Conservation (phyloP, 179 eudicot genomes). For the Vitellaria paradoxa region DNA sequence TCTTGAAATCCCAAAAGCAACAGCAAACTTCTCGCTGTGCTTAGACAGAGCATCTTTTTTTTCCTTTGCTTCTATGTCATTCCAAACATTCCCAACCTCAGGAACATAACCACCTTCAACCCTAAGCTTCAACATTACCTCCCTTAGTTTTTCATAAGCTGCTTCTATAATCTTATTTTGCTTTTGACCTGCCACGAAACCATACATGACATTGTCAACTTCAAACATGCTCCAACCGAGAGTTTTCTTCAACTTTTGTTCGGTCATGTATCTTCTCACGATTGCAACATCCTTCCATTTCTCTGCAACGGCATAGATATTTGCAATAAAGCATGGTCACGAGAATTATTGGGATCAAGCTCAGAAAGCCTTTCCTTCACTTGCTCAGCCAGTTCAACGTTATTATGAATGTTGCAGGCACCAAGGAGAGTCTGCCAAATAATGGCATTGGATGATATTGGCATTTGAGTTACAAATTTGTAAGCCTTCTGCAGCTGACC, state of each 20-base stretch:
- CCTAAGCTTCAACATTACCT: constrained; percentile 32
- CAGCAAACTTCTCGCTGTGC: constrained; percentile 65
- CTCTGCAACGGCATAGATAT: constrained; percentile 54
- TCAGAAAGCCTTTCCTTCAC: constrained; percentile 45
- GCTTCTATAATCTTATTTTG: constrained; percentile 32
- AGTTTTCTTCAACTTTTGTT: constrained; percentile 37
- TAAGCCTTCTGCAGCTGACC: constrained; percentile 57
- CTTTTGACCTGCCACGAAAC: constrained; percentile 52
- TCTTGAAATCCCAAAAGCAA: constrained; percentile 53
- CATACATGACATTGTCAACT: constrained; percentile 49
- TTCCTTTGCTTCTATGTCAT: constrained; percentile 59
- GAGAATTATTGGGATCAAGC: constrained; percentile 50
- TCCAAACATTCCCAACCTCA: constrained; percentile 48
- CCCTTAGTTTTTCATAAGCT: constrained; percentile 51
- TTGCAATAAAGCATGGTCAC: constrained; percentile 56
- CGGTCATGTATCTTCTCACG: constrained; percentile 51
- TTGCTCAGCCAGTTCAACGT: constrained; percentile 46
- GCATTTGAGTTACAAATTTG: constrained; percentile 40
- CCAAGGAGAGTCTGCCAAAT: too few species aligned
- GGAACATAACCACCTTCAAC: constrained; percentile 64
- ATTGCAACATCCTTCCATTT: constrained; percentile 53
- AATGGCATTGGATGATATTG: too few species aligned
- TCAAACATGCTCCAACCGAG: constrained; percentile 83
- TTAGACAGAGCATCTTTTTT: constrained; percentile 41
- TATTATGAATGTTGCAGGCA: constrained; percentile 58